Conservation (phyloP, 306 rosid genomes). For the Cicer bijugum region DNA sequence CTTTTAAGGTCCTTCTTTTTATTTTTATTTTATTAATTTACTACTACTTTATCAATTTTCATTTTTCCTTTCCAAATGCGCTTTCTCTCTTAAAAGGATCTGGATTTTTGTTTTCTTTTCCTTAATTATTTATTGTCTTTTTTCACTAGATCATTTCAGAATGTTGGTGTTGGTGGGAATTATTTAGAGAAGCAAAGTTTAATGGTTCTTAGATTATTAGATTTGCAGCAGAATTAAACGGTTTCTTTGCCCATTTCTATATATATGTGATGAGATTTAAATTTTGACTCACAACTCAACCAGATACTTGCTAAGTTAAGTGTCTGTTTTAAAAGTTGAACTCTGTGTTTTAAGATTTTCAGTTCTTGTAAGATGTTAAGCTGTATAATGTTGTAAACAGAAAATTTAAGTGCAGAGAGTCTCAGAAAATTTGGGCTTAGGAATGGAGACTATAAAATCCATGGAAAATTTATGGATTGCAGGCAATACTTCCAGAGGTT, state of each 20-base stretch:
- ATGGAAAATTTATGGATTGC: not conserved
- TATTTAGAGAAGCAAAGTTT: no score
- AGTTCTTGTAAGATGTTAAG: not conserved
- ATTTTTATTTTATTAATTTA: not conserved
- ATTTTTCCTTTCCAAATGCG: not conserved
- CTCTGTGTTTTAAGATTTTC: not conserved
- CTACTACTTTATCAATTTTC: not conserved
- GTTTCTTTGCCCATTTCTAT: no score
- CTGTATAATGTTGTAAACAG: slow-evolving; percentile 8
- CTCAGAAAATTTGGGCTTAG: slow-evolving; percentile 9
- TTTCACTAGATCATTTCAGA: no score
- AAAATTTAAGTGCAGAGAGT: not conserved
- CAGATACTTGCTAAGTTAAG: not conserved
- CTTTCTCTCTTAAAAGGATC: not conserved
- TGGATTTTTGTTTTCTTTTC: no score
- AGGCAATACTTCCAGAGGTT: slow-evolving; percentile 6
- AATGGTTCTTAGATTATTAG: no score
- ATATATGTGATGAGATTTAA: not conserved
- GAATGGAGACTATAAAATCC: not conserved
- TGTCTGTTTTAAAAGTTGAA: not conserved
- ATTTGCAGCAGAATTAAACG: not conserved
- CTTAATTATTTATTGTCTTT: no score
- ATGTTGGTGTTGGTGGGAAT: no score
- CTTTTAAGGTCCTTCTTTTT: slow-evolving; percentile 63
- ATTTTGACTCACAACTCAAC: slow-evolving; percentile 4